Base-by-base conservation (phyloP, 2,329 filamentous ascomycete species). In the Pseudogymnoascus verrucosus region DNA sequence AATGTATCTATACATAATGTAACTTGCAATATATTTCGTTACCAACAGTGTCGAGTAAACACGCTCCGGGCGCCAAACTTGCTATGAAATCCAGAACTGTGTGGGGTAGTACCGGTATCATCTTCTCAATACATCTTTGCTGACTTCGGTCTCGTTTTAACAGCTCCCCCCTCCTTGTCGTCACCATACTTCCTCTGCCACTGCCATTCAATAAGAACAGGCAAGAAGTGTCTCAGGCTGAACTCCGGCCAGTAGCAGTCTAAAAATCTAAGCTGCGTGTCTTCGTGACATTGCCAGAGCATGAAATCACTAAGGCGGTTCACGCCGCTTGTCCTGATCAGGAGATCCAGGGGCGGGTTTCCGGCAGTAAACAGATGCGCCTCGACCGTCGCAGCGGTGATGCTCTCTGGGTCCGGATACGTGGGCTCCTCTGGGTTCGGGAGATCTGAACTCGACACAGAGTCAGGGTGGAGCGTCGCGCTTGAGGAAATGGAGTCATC, bases 201-300 rank as follows among this genome's bases (percentile, higher is more conserved):
- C 72, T 88, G 85, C 93, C 95, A 99, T 74, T 96, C 92, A 60
- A 98, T 80, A 62, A 99, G 78, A 21, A 99, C 93, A 7, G 93
- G 95, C 16, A 99, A 76, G 76, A 98, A 97, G 65, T 93, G 85
- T 87, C 92, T 93, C 4, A 99, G 81, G 73, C 96, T 92, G 70
- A 99, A 97, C 67, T 97, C 91, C 1, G 95, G 95, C 95, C 95
- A 99, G 66, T 96, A 80, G 68, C 91, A 95, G 70, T 96, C 85
- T 64, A 97, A 78, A 74, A 98, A 99, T 65, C 96, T 91, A 67
- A 99, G 89, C 65, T 96, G 89, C 0, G 95, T 97, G 67, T 93
- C 82, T 72, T 96, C 86, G 73, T 98, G 93, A 71, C 91, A 95
- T 76, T 99, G 95, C 95, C 95, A 99, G 36, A 99, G 86, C 93